Base-by-base conservation (phyloP, 2,329 filamentous ascomycete species). In the Cordyceps fumosorosea region DNA sequence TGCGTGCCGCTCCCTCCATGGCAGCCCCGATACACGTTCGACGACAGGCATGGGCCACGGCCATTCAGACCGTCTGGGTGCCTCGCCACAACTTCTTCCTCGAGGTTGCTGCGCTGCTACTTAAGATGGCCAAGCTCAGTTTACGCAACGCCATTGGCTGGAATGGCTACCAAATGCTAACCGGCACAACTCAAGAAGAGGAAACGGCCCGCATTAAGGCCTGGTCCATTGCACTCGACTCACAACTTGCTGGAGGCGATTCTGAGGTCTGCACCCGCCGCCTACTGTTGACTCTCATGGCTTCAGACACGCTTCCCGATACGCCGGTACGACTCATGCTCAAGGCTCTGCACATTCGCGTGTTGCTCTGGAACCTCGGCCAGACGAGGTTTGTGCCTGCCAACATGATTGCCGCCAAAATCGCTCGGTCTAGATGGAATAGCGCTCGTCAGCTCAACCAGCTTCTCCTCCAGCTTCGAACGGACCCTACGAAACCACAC, bases 201-300 rank as follows among this genome's bases (percentile, higher is more conserved):
- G 93, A 97, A 73, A 85, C 84, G 57, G 93, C 91, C 7, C 85
- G 93, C 32, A 84, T 96, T 69, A 95, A 96, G 76, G 91, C 92
- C 0, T 98, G 93, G 93, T 84, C 89, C 40, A 96, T 96, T 69
- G 93, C 93, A 16, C 83, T 97, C 60, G 93, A 98, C 74, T 92
- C 93, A 29, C 93, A 97, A 73, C 82, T 98, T 22, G 91, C 91
- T 11, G 93, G 93, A 48, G 93, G 93, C 16, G 93, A 97, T 74
- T 84, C 88, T 10, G 90, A 96, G 72, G 89, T 97, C 67, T 96
- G 89, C 79, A 92, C 89, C 74, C 92, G 90, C 73, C 87, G 93
- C 56, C 81, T 97, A 37, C 84, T 93, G 0, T 80, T 97, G 56
- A 96, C 93, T 0, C 81, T 97, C 29, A 87, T 97, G 69, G 92